Base-by-base conservation (phyloP, 2,329 filamentous ascomycete genomes). In the Paraphaeosphaeria minitans region DNA sequence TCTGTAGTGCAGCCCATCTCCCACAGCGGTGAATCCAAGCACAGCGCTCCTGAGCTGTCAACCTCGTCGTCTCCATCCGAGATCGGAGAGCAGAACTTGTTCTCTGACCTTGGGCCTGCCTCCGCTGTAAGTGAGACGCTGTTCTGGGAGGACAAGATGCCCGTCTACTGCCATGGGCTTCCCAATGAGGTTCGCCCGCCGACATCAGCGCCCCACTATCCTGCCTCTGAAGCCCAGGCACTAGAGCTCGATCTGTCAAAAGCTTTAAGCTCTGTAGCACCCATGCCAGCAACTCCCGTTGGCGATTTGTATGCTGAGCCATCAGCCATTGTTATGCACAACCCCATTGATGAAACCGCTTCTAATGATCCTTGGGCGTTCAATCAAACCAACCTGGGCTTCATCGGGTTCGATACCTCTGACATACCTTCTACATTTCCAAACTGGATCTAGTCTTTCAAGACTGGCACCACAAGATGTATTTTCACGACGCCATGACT, bases 21-120 rank as follows among this genome's bases (percentile, higher is more conserved):
- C 10, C 74, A 78, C 47, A 78, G 75, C 54, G 77, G 77, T 24
- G 77, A 79, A 58, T 78, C 77, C 0, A 77, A 73, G 51, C 71
- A 74, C 46, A 78, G 76, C 59, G 71, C 70, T 14, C 76, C 76
- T 29, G 75, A 75, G 29, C 71, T 79, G n/a, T 71, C 69, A 24
- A 72, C 75, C 22, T 78, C 77, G 21, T 78, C 77, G n/a, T 67
- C 72, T 19, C 77, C 78, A 39, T 78, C 77, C 14, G 77, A 79
- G 50, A 68, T 75, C 50, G 77, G 74, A 35, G 77, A 78, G 24
- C 66, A 70, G 19, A 61, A 64, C 12, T 60, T 71, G 13, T 74
- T 76, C 39, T 69, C 67, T 46, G 73, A 77, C 35, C n/a, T 76
- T 58, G 75, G 64, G 39, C 65, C 73, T 12, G 70, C 67, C 27